phyloP scores from a whole-genome alignment of 495 filamentous ascomycete species.

The Penicillium dipodomyicola region DNA sequence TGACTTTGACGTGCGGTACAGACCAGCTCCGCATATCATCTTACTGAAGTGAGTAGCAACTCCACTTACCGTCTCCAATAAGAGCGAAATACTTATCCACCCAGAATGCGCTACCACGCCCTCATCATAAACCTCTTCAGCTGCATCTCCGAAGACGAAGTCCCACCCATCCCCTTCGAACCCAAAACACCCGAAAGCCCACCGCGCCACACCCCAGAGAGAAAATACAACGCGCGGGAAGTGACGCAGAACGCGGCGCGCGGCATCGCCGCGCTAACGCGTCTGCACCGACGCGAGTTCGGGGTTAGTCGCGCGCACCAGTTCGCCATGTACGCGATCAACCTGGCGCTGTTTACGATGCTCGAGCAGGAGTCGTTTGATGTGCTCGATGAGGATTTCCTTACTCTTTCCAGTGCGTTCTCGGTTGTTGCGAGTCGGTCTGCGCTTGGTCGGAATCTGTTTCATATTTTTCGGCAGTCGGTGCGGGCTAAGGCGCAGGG shows the following conservation, averaged over 20 bases:
- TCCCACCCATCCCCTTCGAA: slow-evolving; percentile 18
- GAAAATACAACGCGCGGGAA: slow-evolving; percentile 27
- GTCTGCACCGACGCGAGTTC: slow-evolving; percentile 37
- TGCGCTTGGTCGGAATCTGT: slow-evolving; percentile 38
- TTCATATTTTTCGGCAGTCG: slow-evolving; percentile 43
- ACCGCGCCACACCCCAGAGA: slow-evolving; percentile 21
- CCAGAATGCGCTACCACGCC: slow-evolving; percentile 43
- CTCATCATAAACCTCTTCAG: slow-evolving; percentile 42
- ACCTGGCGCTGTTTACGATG: slow-evolving; percentile 43
- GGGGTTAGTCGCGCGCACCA: slow-evolving; percentile 43
- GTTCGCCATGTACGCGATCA: slow-evolving; percentile 47
- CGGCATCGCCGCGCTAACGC: slow-evolving; percentile 34
- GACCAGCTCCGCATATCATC: slow-evolving; percentile 40
- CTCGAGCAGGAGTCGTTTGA: slow-evolving; percentile 37
- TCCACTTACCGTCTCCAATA: neutral
- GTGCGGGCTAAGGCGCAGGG: slow-evolving; percentile 36
- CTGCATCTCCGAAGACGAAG: slow-evolving; percentile 25
- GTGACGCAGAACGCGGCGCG: slow-evolving; percentile 32
- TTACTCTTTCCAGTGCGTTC: slow-evolving; percentile 39
- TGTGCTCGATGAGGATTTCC: slow-evolving; percentile 40
- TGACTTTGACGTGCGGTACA: slow-evolving; percentile 23
- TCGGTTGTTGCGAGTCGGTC: slow-evolving; percentile 41
- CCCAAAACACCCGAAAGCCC: slow-evolving; percentile 39
- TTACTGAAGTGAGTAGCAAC: slow-evolving; percentile 32
- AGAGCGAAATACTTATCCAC: neutral